Percentiles rank a stretch among this genome's conserved stretches.
phyloP scores from a whole-genome alignment of 2,329 filamentous ascomycete species.

The Dothideomycetes sp. region DNA sequence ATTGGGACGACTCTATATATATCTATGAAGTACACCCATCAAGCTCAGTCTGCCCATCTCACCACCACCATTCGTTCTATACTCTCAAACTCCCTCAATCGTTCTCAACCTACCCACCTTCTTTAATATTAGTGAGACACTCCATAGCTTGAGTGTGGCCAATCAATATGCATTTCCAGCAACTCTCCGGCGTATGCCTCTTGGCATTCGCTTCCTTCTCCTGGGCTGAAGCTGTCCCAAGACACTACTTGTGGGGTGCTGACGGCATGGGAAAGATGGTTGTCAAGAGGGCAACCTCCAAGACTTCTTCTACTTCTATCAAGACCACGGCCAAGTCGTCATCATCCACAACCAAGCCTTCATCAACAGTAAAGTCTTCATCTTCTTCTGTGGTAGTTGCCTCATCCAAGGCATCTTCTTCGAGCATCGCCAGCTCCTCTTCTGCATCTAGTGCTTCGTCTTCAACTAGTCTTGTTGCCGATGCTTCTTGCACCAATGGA shows the following conservation, averaged over 20 bases:
- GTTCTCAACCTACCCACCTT: slow-evolving; percentile 1
- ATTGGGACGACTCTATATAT: slow-evolving; percentile 4
- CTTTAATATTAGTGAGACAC: no score
- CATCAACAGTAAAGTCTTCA: neutral
- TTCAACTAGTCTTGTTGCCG: slow-evolving; percentile 13
- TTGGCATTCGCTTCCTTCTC: slow-evolving; percentile 14
- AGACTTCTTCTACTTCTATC: neutral
- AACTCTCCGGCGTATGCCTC: slow-evolving; percentile 12
- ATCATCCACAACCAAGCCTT: neutral
- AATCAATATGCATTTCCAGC: slow-evolving; percentile 14
- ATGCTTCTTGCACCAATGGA: slow-evolving; percentile 32
- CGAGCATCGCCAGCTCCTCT: neutral
- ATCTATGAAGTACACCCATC: slow-evolving; percentile 9
- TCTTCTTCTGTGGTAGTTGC: neutral
- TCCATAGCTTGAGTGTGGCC: slow-evolving; percentile 1
- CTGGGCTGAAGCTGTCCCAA: slow-evolving; percentile 9
- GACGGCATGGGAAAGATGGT: slow-evolving; percentile 16
- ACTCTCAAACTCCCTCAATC: slow-evolving; percentile 12
- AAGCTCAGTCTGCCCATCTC: neutral
- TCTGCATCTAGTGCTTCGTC: neutral
- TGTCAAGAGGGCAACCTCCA: slow-evolving; percentile 4
- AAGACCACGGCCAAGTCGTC: neutral
- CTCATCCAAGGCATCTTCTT: neutral
- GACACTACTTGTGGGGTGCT: slow-evolving; percentile 14
- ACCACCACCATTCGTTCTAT: slow-evolving; percentile 9